These are phyloP conservation scores for Botrytis tulipae DNA, from an alignment of 2,329 filamentous ascomycete species.

Conservation along the genomic window DNA sequence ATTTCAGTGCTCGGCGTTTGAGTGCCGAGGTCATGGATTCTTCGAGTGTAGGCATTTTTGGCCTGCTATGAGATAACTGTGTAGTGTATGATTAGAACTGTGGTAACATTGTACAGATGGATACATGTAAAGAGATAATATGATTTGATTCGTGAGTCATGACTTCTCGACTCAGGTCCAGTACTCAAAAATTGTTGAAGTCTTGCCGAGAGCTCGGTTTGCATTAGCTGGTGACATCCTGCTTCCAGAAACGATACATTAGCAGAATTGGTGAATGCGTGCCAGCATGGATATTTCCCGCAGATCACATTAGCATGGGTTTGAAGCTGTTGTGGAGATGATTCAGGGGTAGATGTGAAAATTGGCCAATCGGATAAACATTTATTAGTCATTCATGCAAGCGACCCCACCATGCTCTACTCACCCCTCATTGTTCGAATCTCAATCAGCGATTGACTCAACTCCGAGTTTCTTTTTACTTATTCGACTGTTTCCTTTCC, in stretches of 20 bases:
- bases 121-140: neutral
- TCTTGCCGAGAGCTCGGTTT: neutral
- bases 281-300: neutral
- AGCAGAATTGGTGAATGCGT: neutral
- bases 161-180: neutral
- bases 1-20: conserved; percentile 17
- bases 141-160: conserved; percentile 3
- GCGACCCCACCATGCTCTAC: conserved; percentile 9
- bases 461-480: neutral
- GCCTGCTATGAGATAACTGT: neutral
- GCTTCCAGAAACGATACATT: neutral
- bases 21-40: conserved; percentile 16
- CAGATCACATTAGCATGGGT: neutral
- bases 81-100: neutral
- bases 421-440: neutral
- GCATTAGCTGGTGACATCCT: neutral
- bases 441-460: neutral
- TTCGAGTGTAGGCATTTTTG: conserved; percentile 16
- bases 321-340: neutral
- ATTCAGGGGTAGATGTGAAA: neutral
- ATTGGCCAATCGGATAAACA: neutral
- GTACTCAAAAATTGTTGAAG: neutral
- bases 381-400: neutral
- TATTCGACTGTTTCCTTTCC: neutral
- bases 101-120: neutral